A percentile compares a stretch with the other conserved stretches of the same genome.
phyloP scores from a whole-genome alignment of 2,329 filamentous ascomycete genomes.

The Endoconidiophora laricicola region DNA sequence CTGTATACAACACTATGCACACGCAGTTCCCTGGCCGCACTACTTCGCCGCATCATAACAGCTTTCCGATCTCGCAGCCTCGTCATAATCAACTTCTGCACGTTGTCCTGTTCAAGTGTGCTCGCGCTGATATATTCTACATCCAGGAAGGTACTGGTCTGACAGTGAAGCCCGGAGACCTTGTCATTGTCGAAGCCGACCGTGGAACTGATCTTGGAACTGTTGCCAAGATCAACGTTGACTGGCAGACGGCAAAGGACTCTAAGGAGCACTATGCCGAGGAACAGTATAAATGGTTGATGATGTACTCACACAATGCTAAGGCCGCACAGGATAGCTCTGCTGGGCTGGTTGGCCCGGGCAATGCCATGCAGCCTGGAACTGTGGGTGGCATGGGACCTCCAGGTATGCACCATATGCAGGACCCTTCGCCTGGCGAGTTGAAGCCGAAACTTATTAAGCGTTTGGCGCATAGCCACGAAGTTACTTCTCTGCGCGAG shows the following conservation, averaged over 20 bases:
- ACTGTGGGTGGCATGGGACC: conserved; percentile 66
- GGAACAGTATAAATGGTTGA: conserved; percentile 94
- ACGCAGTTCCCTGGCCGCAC: conserved; percentile 18
- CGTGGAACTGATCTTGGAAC: conserved; percentile 90
- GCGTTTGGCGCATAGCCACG: conserved; percentile 77
- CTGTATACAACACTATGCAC: conserved; percentile 8
- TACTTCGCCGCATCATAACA: conserved; percentile 43
- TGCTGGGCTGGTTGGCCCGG: conserved; percentile 29
- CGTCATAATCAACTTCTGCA: conserved; percentile 58
- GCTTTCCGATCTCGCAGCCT: conserved; percentile 44
- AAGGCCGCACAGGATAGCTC: conserved; percentile 42
- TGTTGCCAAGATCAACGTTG: conserved; percentile 74
- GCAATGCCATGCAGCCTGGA: conserved; percentile 21
- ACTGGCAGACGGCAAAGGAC: conserved; percentile 74
- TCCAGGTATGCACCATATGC: conserved; percentile 53
- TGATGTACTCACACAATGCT: conserved; percentile 88
- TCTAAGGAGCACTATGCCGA: conserved; percentile 82
- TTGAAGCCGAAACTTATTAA: conserved; percentile 96
- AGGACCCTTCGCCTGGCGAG: conserved; percentile 55
- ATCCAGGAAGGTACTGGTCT: conserved; percentile 90
- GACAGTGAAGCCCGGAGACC: conserved; percentile 74
- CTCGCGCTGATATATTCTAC: conserved; percentile 88
- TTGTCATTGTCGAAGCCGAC: conserved; percentile 95
- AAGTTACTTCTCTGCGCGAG: conserved; percentile 74
- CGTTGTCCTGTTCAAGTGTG: conserved; percentile 93